Evolutionary conservation across 2,329 filamentous ascomycete species (phyloP).

Genomic region (Apiospora koreana): DNA sequence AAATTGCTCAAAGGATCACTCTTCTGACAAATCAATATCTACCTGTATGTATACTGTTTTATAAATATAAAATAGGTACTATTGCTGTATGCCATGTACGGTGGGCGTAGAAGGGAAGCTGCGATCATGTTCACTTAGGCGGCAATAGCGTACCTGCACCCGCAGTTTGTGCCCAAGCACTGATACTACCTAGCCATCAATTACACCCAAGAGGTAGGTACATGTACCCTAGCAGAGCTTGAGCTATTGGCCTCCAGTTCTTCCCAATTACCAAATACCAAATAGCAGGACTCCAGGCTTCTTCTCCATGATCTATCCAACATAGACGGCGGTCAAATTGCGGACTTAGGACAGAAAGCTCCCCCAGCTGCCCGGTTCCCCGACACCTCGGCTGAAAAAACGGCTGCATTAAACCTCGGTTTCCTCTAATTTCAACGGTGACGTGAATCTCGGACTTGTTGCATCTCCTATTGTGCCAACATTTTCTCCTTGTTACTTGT

Average conservation of each 20-base stretch:
- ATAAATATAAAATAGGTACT: not conserved
- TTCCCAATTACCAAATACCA: no score
- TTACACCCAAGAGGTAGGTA: no score
- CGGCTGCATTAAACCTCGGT: not conserved
- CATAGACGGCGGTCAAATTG: not conserved
- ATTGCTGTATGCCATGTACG: not conserved
- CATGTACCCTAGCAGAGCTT: no score
- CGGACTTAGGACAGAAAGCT: not conserved
- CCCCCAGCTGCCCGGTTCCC: not conserved
- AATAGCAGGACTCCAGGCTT: no score
- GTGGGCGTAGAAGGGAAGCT: not conserved
- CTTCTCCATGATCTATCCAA: not conserved
- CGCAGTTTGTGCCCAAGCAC: no score
- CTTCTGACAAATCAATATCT: not conserved
- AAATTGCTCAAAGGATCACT: not conserved
- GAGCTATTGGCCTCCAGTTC: no score
- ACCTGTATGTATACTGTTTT: not conserved
- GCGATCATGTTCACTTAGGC: not conserved
- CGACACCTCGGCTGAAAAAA: not conserved
- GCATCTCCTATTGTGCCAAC: not conserved
- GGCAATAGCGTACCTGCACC: no score
- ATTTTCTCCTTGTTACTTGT: slow-evolving; percentile 7
- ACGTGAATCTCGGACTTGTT: not conserved
- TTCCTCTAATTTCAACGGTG: not conserved
- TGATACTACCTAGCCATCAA: no score